A percentile compares a stretch with the other conserved stretches of the same genome.
Evolutionary conservation across 2,329 filamentous ascomycete genomes (phyloP).

Genomic region (Alternaria burnsii): DNA sequence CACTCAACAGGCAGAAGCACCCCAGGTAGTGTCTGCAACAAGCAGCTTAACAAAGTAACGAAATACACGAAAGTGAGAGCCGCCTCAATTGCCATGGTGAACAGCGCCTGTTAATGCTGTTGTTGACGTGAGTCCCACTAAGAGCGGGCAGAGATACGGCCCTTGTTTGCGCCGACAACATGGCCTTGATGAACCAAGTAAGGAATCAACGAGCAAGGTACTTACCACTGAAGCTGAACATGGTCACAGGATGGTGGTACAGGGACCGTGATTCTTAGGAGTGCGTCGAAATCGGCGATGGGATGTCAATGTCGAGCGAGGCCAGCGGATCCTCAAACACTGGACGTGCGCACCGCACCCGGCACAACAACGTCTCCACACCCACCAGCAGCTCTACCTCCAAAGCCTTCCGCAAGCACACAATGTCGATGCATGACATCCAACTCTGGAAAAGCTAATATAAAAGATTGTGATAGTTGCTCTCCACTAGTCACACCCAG

Average conservation of each 20-base stretch:
- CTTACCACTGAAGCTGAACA: slow-evolving; percentile 52
- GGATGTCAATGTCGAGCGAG: slow-evolving; percentile 9
- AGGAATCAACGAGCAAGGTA: slow-evolving; percentile 17
- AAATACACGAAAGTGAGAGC: not conserved
- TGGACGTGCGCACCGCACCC: slow-evolving; percentile 25
- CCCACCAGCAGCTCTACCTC: slow-evolving; percentile 2
- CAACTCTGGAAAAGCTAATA: not conserved
- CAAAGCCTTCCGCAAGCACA: slow-evolving; percentile 1
- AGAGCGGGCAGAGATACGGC: slow-evolving; percentile 4
- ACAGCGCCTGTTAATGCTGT: slow-evolving; percentile 1
- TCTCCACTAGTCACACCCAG: slow-evolving; percentile 3
- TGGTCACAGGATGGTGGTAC: slow-evolving; percentile 21
- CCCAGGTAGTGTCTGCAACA: slow-evolving; percentile 14
- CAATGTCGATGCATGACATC: slow-evolving; percentile 5
- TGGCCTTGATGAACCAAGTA: not conserved
- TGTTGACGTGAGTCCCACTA: not conserved
- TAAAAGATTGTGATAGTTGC: slow-evolving; percentile 13
- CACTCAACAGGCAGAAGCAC: slow-evolving; percentile 29
- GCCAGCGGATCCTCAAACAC: slow-evolving; percentile 15
- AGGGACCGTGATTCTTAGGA: slow-evolving; percentile 1
- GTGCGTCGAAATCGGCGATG: slow-evolving; percentile 10
- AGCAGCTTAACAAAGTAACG: slow-evolving; percentile 2
- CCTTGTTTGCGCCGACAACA: slow-evolving; percentile 3
- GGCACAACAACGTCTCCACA: slow-evolving; percentile 19
- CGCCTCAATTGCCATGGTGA: not conserved